A percentile compares a stretch with the other conserved stretches of the same genome.
phyloP scores from a whole-genome alignment of 148 eudicot species.

The Chenopodium formosanum region DNA sequence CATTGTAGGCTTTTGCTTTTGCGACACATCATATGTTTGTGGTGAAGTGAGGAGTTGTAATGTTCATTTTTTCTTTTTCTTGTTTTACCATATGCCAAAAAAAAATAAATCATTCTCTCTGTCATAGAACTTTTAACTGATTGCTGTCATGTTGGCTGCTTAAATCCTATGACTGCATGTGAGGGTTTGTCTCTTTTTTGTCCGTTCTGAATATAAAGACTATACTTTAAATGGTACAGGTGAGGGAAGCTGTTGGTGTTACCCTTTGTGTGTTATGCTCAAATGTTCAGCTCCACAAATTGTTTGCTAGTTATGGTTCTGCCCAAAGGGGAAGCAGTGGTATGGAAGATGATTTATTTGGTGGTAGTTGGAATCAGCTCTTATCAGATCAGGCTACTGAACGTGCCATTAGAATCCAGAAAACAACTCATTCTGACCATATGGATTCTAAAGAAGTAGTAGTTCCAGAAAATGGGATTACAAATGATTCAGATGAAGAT shows the following conservation, averaged over 20 bases:
- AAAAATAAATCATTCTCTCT: neutral
- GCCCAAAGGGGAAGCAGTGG: slow-evolving; percentile 27
- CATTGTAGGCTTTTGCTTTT: neutral
- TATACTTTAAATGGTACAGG: slow-evolving; percentile 46
- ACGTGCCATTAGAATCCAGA: slow-evolving; percentile 60
- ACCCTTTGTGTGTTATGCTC: slow-evolving; percentile 87
- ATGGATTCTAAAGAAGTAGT: slow-evolving; percentile 43
- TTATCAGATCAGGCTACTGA: slow-evolving; percentile 68
- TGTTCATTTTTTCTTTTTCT: neutral
- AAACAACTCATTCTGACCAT: slow-evolving; percentile 49
- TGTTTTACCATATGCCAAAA: neutral
- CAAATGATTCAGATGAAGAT: slow-evolving; percentile 69
- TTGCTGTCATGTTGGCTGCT: neutral
- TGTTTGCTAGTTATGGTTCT: slow-evolving; percentile 33
- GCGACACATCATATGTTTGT: neutral
- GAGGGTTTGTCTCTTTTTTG: neutral
- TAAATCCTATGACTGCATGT: neutral
- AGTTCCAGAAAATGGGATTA: slow-evolving; percentile 41
- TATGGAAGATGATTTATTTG: slow-evolving; percentile 29
- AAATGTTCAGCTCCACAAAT: slow-evolving; percentile 61
- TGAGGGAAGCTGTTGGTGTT: slow-evolving; percentile 92
- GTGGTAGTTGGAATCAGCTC: slow-evolving; percentile 54
- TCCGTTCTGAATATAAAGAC: neutral
- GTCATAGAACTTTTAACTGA: slow-evolving; percentile 2
- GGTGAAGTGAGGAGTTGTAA: neutral